phyloP scores from a whole-genome alignment of 805 yeast species.

The Kregervanrija pseudodelftensis region DNA sequence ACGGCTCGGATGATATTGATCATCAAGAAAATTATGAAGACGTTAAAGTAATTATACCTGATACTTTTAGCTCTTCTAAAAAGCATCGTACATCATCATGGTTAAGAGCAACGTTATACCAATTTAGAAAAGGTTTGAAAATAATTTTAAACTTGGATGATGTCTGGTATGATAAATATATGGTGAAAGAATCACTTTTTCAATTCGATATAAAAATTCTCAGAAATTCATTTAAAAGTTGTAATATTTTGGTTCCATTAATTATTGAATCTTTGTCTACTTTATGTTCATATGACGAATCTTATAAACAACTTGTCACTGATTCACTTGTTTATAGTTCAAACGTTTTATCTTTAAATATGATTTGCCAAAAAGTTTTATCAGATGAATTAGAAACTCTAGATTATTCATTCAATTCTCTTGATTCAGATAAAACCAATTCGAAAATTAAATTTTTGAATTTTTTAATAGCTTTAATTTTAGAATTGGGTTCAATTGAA shows the following conservation, averaged over 20 bases:
- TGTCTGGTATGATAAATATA: slow-evolving; percentile 17
- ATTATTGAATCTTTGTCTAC: slow-evolving; percentile 26
- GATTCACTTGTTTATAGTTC: slow-evolving; percentile 12
- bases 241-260: slow-evolving; percentile 30
- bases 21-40: slow-evolving; percentile 1
- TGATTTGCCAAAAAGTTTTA: slow-evolving; percentile 5
- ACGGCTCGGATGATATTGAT: not conserved
- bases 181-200: slow-evolving; percentile 28
- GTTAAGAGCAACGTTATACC: slow-evolving; percentile 47
- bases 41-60: slow-evolving; percentile 14
- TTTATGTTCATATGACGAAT: slow-evolving; percentile 14
- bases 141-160: slow-evolving; percentile 22
- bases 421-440: slow-evolving; percentile 20
- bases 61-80: slow-evolving; percentile 6
- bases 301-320: slow-evolving; percentile 5
- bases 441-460: slow-evolving; percentile 8
- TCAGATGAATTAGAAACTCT: slow-evolving; percentile 12
- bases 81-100: slow-evolving; percentile 40
- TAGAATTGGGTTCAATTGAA: slow-evolving; percentile 4
- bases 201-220: slow-evolving; percentile 26
- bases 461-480: slow-evolving; percentile 8
- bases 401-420: slow-evolving; percentile 17
- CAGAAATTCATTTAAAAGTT: slow-evolving; percentile 26
- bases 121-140: slow-evolving; percentile 40
- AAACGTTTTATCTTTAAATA: slow-evolving; percentile 9